phyloP scores from a whole-genome alignment of 345 rosid genomes.

The Boechera divaricarpa region DNA sequence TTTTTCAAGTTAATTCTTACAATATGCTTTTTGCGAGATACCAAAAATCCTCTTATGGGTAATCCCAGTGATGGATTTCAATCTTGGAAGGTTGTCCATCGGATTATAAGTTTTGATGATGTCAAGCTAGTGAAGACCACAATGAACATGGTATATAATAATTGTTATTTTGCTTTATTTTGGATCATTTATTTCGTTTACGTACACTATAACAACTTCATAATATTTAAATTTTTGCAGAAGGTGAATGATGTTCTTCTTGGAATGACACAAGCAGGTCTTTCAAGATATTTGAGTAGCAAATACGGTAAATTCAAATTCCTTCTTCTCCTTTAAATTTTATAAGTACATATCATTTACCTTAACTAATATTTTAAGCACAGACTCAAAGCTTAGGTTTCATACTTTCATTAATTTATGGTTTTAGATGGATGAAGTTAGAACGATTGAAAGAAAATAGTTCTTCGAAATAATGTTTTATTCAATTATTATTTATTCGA shows the following conservation, averaged over 20 bases:
- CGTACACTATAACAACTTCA: background rate
- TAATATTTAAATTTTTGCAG: slow-evolving; percentile 40
- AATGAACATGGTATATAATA: slow-evolving; percentile 12
- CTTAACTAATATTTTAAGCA: no score
- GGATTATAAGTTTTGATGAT: slow-evolving; percentile 53
- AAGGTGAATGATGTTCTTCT: slow-evolving; percentile 65
- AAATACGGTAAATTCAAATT: slow-evolving; percentile 51
- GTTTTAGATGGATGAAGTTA: no score
- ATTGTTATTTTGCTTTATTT: background rate
- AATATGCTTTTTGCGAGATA: slow-evolving; percentile 46
- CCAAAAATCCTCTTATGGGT: slow-evolving; percentile 52
- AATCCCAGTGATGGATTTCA: background rate
- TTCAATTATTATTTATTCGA: background rate
- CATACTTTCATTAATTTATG: background rate
- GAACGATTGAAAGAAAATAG: background rate
- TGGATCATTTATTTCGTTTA: background rate
- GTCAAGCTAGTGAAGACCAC: slow-evolving; percentile 43
- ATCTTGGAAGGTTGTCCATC: slow-evolving; percentile 47
- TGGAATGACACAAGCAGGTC: slow-evolving; percentile 64
- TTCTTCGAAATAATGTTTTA: background rate
- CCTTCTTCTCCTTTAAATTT: no score
- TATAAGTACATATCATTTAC: background rate
- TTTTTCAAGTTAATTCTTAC: slow-evolving; percentile 45
- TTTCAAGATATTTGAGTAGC: slow-evolving; percentile 55
- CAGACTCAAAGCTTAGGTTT: background rate